Evolutionary conservation across 2,329 filamentous ascomycete genomes (phyloP), one percentile per base, ranked within the genome.

Genomic region (Alternaria viburni): DNA sequence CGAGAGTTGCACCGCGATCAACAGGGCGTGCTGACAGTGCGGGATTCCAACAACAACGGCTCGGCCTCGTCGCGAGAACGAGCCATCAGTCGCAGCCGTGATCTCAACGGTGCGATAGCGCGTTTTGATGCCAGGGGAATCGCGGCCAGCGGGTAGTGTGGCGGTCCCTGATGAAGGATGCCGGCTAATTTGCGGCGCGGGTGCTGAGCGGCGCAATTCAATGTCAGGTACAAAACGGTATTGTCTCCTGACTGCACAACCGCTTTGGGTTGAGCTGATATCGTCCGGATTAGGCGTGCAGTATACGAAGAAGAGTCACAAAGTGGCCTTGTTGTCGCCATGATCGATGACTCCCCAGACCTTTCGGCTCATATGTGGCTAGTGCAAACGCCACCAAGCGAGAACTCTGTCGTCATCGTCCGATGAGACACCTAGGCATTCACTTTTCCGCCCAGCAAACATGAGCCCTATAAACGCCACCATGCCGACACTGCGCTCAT

Each of bases 331-430:
- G 41, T 30, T 44, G 43, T 26, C 11, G 21, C 15, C 17, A 30
- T 30, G 28, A 25, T 23, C 6, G 43, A 52, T 41, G 32, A 52
- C 30, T 46, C 23, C 26, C 10, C 17, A 41, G 36, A 17, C 15
- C 7, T 28, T 32, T 17, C 47, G 25, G 26, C 44, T 41, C 26
- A 36, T 19, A 44, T 46, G 54, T 64, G 59, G 58, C 63, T 65
- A 56, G 59, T 61, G 60, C 58, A 56, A 46, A 56, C 49, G 49
- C 51, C 59, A 49, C 62, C 25, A 59, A 60, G 63, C 60, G 55
- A 54, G 41, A 43, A 50, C 55, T 64, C 59, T 70, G 64, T 69
- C 70, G 69, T 74, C 71, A 69, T 73, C 59, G 50, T 59, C 10
- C 54, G 62, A 41, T 41, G 36, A 17, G 36, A 41, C 36, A 41